A percentile compares a stretch with the other conserved stretches of the same genome.
These are phyloP conservation scores for Pythium utonaiense DNA, from an alignment of 352 stramenopile genomes.

Conservation along the genomic window DNA sequence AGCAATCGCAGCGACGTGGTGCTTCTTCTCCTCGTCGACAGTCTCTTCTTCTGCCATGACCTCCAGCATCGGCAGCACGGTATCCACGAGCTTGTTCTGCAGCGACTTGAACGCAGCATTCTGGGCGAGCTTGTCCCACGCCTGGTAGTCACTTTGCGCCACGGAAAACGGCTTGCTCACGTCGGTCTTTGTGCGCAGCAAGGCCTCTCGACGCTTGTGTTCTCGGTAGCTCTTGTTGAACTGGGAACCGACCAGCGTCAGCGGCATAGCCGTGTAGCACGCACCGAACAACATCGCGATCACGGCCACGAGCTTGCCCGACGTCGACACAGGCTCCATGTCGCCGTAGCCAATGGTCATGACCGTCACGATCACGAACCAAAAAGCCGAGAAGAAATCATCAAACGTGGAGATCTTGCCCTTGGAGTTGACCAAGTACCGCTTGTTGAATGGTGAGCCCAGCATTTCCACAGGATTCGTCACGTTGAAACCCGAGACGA, in stretches of 20 bases:
- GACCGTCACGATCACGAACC: constrained; percentile 83
- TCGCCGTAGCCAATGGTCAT: constrained; percentile 73
- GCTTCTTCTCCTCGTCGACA: constrained; percentile 44
- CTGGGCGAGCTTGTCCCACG: constrained; percentile 48
- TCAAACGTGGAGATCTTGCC: constrained; percentile 68
- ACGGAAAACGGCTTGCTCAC: constrained; percentile 64
- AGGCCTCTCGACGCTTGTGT: constrained; percentile 67
- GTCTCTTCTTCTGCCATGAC: constrained; percentile 44
- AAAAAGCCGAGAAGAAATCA: constrained; percentile 81
- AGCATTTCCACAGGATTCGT: constrained; percentile 48
- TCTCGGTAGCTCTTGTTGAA: constrained; percentile 84
- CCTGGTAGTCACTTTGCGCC: constrained; percentile 31
- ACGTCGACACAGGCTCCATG: constrained; percentile 64
- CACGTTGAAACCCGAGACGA: constrained; percentile 55
- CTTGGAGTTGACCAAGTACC: constrained; percentile 68
- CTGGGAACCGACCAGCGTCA: constrained; percentile 74
- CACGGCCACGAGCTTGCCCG: constrained; percentile 66
- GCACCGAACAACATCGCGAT: constrained; percentile 80
- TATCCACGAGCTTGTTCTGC: constrained; percentile 30
- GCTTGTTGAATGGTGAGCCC: constrained; percentile 54
- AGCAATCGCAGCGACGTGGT: constrained; percentile 22
- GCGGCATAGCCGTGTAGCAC: constrained; percentile 78
- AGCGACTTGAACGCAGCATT: constrained; percentile 50
- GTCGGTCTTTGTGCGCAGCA: constrained; percentile 67
- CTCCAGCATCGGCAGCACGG: constrained; percentile 43